phyloP scores from a whole-genome alignment of 2,329 filamentous ascomycete genomes.

The Verticillium nonalfalfae region DNA sequence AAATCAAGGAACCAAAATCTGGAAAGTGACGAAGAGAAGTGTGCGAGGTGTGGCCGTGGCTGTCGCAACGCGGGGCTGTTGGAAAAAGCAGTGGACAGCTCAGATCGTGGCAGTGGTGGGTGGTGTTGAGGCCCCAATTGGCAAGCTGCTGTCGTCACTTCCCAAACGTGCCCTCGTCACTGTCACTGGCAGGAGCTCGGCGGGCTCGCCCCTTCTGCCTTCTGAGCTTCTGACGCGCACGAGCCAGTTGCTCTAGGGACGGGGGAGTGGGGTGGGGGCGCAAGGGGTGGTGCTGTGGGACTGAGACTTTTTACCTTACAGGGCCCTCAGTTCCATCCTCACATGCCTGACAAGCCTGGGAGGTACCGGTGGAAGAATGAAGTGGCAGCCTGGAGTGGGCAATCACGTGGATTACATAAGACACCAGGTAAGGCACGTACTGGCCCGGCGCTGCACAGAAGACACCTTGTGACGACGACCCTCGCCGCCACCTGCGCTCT shows the following conservation, averaged over 20 bases:
- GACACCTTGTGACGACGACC: not conserved
- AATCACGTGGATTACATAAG: slow-evolving; percentile 4
- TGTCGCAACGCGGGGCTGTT: not conserved
- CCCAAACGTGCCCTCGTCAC: slow-evolving; percentile 1
- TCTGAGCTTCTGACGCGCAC: not conserved
- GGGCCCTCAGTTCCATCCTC: too few relatives aligned
- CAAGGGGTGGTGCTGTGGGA: too few relatives aligned
- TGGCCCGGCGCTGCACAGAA: not conserved
- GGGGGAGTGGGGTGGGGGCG: not conserved
- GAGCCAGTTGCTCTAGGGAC: not conserved
- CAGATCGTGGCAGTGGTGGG: not conserved
- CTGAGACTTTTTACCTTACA: too few relatives aligned
- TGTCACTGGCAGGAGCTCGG: not conserved
- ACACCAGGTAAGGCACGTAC: too few relatives aligned
- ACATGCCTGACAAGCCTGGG: too few relatives aligned
- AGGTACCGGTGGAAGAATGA: not conserved
- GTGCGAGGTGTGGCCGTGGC: not conserved
- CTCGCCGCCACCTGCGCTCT: not conserved
- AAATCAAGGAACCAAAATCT: not conserved
- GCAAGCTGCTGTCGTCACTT: slow-evolving; percentile 12
- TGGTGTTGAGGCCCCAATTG: slow-evolving; percentile 2
- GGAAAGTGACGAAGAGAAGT: slow-evolving; percentile 1
- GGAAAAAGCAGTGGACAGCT: not conserved
- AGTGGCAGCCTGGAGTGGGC: not conserved
- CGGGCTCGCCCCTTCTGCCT: not conserved